Base-by-base conservation (phyloP, 2,329 filamentous ascomycete genomes). In the Ophiostoma angusticollis region DNA sequence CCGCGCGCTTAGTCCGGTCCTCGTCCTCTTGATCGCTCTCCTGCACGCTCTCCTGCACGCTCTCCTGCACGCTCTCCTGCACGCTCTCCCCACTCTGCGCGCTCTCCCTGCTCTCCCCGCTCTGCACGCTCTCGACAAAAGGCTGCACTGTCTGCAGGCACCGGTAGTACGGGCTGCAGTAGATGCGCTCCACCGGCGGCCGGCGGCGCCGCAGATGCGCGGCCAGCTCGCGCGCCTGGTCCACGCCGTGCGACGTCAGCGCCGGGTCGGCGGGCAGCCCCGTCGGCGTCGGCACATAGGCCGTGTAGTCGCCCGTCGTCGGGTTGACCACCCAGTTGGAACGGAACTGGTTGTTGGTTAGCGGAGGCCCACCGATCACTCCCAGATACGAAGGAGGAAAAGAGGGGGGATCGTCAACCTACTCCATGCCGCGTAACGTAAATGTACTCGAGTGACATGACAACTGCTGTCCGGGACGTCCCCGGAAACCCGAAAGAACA, bases 261-360 rank as follows among this genome's bases (percentile, higher is more conserved):
- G 84, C 79, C 32, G 87, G 87, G 55, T 98, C 91, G 19, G 82
- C 81, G 4, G 87, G 71, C 47, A 94, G 86, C 38, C 84, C 83
- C 6, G 91, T 96, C 1, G 91, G 89, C 27, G 84, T 85, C 30
- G 70, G 75, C 48, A 91, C 75, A 42, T 67, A 68, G 18, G 81
- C 67, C 39, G 70, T 72, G 64, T 96, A 96, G 50, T 69, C 70
- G 38, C 91, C 89, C 27, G 84, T 89, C 45, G 70, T 63, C 32
- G 78, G 75, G 60, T 96, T 79, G 44, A 96, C 84, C 31, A 75
- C 74, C 85, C 87, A 96, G 57, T 82, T 86, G 47, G 83, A 80
- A 46, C 91, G 85, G 60, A 93, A 94, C 87, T 93, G 14, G n/a
- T n/a, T n/a, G n/a, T n/a, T n/a, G n/a, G n/a, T n/a, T n/a, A n/a